A percentile compares a stretch with the other conserved stretches of the same genome.
Evolutionary conservation across 2,329 filamentous ascomycete genomes (phyloP).

Genomic region (Ramularia endophylla): DNA sequence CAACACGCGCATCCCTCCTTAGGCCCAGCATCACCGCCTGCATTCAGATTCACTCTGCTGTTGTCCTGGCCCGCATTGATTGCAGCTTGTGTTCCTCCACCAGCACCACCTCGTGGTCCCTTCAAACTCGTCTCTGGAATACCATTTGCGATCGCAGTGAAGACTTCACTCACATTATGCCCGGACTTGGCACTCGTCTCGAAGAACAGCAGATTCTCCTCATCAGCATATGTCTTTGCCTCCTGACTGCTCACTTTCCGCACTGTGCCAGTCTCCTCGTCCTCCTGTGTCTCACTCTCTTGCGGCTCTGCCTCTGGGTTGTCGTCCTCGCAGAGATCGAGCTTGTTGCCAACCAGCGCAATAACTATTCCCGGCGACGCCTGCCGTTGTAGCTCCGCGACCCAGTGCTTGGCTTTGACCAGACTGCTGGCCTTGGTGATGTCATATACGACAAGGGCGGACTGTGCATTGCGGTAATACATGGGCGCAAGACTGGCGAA

Average conservation of each 20-base stretch:
- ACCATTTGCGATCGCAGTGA: conserved; percentile 95
- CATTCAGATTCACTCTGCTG: conserved; percentile 73
- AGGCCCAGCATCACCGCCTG: conserved; percentile 61
- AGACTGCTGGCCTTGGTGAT: conserved; percentile 94
- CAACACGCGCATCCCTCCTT: conserved; percentile 92
- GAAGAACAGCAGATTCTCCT: conserved; percentile 91
- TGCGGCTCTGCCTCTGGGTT: conserved; percentile 44
- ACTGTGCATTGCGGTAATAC: conserved; percentile 99
- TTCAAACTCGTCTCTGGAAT: conserved; percentile 97
- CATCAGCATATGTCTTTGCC: conserved; percentile 87
- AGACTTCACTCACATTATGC: conserved; percentile 89
- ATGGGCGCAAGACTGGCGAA: conserved; percentile 95
- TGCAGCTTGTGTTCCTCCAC: conserved; percentile 51
- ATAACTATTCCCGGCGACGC: conserved; percentile 96
- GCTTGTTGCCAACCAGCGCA: conserved; percentile 92
- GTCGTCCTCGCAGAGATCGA: conserved; percentile 65
- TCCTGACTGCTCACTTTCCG: conserved; percentile 87
- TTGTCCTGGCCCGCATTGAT: conserved; percentile 54
- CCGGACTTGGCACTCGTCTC: conserved; percentile 98
- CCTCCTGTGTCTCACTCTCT: conserved; percentile 38
- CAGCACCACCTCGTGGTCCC: conserved; percentile 62
- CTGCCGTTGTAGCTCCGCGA: conserved; percentile 93
- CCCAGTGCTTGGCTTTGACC: conserved; percentile 97
- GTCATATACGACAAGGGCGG: conserved; percentile 96
- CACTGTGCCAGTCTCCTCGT: conserved; percentile 58